phyloP scores from a whole-genome alignment of 2,329 filamentous ascomycete species.

The Microsporum audouinii region DNA sequence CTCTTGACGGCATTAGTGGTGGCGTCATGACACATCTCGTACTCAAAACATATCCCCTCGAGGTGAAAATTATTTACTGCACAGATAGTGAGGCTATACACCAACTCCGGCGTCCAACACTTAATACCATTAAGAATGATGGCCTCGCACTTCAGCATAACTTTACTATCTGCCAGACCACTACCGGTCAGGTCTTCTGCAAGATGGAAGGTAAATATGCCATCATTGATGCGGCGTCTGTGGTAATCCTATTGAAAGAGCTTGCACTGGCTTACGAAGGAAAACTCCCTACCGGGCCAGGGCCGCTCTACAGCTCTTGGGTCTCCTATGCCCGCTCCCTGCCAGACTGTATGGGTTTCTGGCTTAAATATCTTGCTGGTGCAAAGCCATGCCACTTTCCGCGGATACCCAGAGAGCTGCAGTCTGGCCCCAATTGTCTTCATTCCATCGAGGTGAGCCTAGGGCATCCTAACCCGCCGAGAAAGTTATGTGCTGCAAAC shows the following conservation, averaged over 20 bases:
- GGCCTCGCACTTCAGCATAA: not conserved
- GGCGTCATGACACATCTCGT: slow-evolving; percentile 4
- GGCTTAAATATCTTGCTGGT: slow-evolving; percentile 2
- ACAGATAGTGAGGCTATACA: slow-evolving; percentile 1
- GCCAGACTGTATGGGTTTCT: slow-evolving; percentile 6
- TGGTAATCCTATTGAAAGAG: slow-evolving; percentile 1
- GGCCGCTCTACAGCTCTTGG: slow-evolving; percentile 1
- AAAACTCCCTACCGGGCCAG: not conserved
- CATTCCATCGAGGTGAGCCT: not conserved
- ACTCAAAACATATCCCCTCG: not conserved
- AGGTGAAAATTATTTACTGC: not conserved
- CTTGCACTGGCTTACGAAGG: not conserved
- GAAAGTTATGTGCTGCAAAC: slow-evolving; percentile 1
- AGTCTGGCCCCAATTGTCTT: not conserved
- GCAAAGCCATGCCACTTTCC: not conserved
- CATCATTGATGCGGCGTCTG: slow-evolving; percentile 11
- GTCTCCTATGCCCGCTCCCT: slow-evolving; percentile 2
- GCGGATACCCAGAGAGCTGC: not conserved
- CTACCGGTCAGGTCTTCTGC: slow-evolving; percentile 6
- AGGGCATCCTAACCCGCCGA: slow-evolving; percentile 1
- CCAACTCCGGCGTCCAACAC: not conserved
- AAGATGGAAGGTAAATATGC: slow-evolving; percentile 11
- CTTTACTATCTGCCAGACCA: slow-evolving; percentile 12
- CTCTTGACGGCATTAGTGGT: not conserved
- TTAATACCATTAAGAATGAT: not conserved